Evolutionary conservation across 2,329 filamentous ascomycete species (phyloP).

Genomic region (Hypomyces rosellus): DNA sequence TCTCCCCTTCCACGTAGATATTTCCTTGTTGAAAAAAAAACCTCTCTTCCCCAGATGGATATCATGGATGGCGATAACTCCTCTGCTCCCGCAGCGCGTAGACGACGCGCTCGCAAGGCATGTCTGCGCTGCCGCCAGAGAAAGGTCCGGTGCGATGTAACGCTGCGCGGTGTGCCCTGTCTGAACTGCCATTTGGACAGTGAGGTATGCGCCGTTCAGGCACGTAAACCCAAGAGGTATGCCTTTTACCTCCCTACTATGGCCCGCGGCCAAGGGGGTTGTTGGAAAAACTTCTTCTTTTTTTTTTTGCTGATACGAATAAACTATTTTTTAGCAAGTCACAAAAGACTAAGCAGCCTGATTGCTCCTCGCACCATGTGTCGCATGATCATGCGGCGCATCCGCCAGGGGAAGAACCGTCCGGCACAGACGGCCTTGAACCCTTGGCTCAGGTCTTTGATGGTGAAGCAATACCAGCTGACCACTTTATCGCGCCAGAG

Average conservation of each 20-base stretch:
- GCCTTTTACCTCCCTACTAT: background rate
- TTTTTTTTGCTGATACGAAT: too few relatives aligned
- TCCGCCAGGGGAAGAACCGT: background rate
- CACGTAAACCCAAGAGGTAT: conserved; percentile 10
- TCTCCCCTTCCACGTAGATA: too few relatives aligned
- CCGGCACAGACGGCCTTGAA: conserved; percentile 8
- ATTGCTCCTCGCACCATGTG: too few relatives aligned
- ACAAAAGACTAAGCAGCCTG: too few relatives aligned
- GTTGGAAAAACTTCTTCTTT: too few relatives aligned
- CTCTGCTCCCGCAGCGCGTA: background rate
- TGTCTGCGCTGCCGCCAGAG: conserved; percentile 8
- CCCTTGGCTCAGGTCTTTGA: conserved; percentile 2
- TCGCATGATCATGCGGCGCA: background rate
- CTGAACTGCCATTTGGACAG: conserved; percentile 13
- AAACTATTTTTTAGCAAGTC: too few relatives aligned
- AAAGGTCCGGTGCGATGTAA: conserved; percentile 16
- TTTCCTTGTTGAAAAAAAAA: too few relatives aligned
- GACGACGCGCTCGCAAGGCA: conserved; percentile 9
- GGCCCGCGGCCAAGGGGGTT: background rate
- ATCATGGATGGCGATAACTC: too few relatives aligned
- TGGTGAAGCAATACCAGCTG: background rate
- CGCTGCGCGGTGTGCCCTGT: conserved; percentile 11
- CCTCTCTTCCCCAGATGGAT: too few relatives aligned
- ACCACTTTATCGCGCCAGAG: background rate
- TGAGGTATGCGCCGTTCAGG: conserved; percentile 7